phyloP scores from a whole-genome alignment of 352 stramenopile genomes.

The Elongisporangium anandrum region DNA sequence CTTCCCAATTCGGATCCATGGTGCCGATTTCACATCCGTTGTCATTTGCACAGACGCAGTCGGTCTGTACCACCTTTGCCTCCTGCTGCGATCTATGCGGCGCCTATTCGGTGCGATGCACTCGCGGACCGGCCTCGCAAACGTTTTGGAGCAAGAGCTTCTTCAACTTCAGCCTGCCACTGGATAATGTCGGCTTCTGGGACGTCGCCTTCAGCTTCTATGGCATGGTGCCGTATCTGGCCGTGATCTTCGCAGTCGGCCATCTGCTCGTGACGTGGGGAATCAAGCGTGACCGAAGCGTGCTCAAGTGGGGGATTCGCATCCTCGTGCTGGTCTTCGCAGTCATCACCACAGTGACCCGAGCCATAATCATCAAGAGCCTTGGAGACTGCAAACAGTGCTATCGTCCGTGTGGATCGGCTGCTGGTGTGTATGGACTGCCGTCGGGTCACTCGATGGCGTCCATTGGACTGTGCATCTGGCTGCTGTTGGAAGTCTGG shows the following conservation, averaged over 20 bases:
- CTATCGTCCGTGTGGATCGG: not conserved
- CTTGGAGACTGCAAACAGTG: not conserved
- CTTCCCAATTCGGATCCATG: not conserved
- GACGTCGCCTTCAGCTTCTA: not conserved
- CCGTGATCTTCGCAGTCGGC: not conserved
- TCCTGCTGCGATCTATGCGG: not conserved
- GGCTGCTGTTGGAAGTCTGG: constrained; percentile 40
- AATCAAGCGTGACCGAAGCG: not conserved
- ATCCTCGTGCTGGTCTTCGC: not conserved
- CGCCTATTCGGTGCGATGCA: not conserved
- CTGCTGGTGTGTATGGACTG: not conserved
- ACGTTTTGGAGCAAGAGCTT: not conserved
- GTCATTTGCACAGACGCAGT: not conserved
- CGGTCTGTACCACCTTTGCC: not conserved
- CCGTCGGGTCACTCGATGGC: not conserved
- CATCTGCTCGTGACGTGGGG: not conserved
- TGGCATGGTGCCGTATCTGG: not conserved
- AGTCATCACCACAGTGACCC: not conserved
- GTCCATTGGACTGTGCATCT: constrained; percentile 41
- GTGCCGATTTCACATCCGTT: not conserved
- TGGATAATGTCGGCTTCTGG: not conserved
- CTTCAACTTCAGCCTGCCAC: not conserved
- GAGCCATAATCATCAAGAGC: not conserved
- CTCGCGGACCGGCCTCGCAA: not conserved
- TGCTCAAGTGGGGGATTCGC: not conserved